Percentiles rank a stretch among this genome's conserved stretches.
These are phyloP conservation scores for Fusarium sp. DNA, from an alignment of 2,329 filamentous ascomycete species.

Conservation along the genomic window DNA sequence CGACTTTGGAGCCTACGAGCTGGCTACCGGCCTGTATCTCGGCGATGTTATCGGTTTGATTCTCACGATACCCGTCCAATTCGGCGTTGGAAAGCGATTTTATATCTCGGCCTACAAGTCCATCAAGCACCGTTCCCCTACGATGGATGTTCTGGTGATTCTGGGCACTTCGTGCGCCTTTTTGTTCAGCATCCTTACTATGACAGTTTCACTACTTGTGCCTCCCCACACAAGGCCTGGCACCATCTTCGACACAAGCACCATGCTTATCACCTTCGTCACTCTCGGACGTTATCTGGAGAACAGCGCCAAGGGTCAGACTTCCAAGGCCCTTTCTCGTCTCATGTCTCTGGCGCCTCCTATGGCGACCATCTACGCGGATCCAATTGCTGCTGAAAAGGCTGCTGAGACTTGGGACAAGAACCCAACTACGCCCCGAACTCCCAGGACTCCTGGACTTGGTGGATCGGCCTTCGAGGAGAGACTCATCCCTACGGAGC, in stretches of 20 bases:
- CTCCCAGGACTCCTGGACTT: slow-evolving; percentile 46
- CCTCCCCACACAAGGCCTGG: slow-evolving; percentile 82
- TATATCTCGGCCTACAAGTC: slow-evolving; percentile 95
- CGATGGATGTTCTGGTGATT: slow-evolving; percentile 97
- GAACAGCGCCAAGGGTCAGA: slow-evolving; percentile 95
- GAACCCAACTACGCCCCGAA: slow-evolving; percentile 42
- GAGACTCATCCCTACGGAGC: slow-evolving; percentile 89
- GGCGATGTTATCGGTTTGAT: slow-evolving; percentile 87
- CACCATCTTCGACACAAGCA: slow-evolving; percentile 97
- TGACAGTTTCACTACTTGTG: slow-evolving; percentile 83
- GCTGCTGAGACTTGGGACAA: slow-evolving; percentile 80
- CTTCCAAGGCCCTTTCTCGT: slow-evolving; percentile 89
- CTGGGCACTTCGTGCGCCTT: slow-evolving; percentile 95
- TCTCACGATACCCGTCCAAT: slow-evolving; percentile 93
- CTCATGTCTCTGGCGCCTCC: slow-evolving; percentile 97
- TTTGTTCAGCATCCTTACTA: slow-evolving; percentile 91
- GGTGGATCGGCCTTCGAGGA: slow-evolving; percentile 79
- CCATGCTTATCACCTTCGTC: slow-evolving; percentile 98
- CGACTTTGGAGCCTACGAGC: slow-evolving; percentile 78
- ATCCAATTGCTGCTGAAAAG: slow-evolving; percentile 94
- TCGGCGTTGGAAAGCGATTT: slow-evolving; percentile 94
- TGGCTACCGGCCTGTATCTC: slow-evolving; percentile 83
- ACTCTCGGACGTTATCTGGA: slow-evolving; percentile 91
- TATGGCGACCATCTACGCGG: slow-evolving; percentile 96
- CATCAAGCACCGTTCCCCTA: slow-evolving; percentile 88